These are phyloP conservation scores for Entamoeba histolytica DNA, from an alignment of 208 protist genomes.

Conservation along the genomic window DNA sequence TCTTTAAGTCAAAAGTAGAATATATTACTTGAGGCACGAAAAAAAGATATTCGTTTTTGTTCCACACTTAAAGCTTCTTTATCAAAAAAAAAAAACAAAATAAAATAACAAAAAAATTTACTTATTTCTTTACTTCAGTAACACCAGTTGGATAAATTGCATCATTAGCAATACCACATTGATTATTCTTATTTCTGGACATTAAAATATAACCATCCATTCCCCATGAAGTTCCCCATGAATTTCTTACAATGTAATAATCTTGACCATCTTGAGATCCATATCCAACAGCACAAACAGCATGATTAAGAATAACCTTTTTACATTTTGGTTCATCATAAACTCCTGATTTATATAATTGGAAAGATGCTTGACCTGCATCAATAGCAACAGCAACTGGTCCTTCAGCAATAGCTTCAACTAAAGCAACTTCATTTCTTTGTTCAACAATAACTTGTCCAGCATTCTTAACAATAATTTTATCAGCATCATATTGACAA, in stretches of 20 bases:
- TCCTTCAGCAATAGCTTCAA: background rate
- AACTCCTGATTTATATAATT: background rate
- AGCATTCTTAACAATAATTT: background rate
- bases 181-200: background rate
- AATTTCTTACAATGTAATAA: slow-evolving; percentile 5
- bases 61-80: too few relatives aligned
- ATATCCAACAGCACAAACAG: slow-evolving; percentile 14
- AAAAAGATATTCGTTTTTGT: too few relatives aligned
- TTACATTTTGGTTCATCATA: background rate
- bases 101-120: too few relatives aligned
- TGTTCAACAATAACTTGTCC: background rate
- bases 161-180: background rate
- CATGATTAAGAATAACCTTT: background rate
- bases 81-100: too few relatives aligned
- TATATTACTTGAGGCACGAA: too few relatives aligned
- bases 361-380: background rate
- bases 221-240: background rate
- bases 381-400: background rate
- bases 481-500: background rate
- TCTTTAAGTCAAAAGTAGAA: too few relatives aligned
- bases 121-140: background rate
- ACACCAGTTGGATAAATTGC: background rate
- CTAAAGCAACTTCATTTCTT: background rate
- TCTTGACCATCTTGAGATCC: background rate
- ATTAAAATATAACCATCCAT: background rate